Evolutionary conservation across 2,329 filamentous ascomycete genomes (phyloP), one percentile per base, ranked within the genome.

Genomic region (Metarhizium anisopliae): DNA sequence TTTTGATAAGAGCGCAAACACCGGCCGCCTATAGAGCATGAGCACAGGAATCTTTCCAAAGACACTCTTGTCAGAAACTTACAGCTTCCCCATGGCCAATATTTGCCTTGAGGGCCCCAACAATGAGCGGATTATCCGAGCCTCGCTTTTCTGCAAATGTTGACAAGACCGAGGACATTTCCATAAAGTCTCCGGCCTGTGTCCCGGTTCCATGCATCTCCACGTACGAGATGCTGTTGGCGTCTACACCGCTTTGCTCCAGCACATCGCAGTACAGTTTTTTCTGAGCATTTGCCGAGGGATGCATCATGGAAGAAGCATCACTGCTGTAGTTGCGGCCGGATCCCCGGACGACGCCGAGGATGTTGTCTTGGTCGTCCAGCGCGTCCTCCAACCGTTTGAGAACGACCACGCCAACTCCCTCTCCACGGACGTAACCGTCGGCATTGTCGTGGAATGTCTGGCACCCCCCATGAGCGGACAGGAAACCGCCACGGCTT

Each of bases 191-290:
- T 59, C 90, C 90, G 49, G 88, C 89, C 68, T 93, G 89, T 0
- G 90, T 95, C 43, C 90, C 90, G 3, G 90, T 95, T 13, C 90
- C 90, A 69, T 95, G 90, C 84, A 93, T 90, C 71, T 95, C 90
- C 7, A 94, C 86, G 64, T 91, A 93, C 69, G 84, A 84, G 52
- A 95, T 80, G 60, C 90, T 86, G 55, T 83, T 79, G 2, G 89
- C 86, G 64, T 91, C 85, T 32, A 92, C 79, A 58, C 86, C 85
- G 47, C 87, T 85, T 49, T 85, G 82, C 50, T 85, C 80, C 1
- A 93, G 77, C 40, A 94, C 84, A 38, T 81, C 77, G 54, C 80
- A 80, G 63, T 87, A 93, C 10, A 93, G 73, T 56, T 80, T 74
- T 20, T 87, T 83, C 69, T 94, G 90, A 0, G 87, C 86, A 16